phyloP scores from a whole-genome alignment of 1,284 basidiomycete genomes.

The Irpex rosettiformis region DNA sequence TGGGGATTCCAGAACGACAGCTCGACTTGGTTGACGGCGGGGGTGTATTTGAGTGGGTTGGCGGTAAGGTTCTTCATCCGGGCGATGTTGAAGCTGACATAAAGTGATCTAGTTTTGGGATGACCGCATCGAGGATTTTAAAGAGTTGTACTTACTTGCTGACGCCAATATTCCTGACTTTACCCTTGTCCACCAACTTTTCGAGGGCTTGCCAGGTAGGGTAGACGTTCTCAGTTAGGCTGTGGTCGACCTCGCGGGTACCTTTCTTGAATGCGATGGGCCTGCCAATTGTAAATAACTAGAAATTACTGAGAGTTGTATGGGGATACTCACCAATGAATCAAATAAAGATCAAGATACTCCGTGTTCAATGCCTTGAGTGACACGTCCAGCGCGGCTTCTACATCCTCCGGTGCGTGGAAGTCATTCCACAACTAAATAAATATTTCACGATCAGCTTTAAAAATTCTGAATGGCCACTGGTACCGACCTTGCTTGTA shows the following conservation, averaged over 20 bases:
- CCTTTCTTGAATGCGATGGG: constrained; percentile 67
- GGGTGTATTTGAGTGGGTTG: constrained; percentile 69
- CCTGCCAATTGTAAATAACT: constrained; percentile 38
- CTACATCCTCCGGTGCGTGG: constrained; percentile 65
- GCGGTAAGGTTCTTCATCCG: constrained; percentile 63
- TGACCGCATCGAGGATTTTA: background rate
- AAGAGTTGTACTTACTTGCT: constrained; percentile 55
- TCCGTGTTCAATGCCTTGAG: constrained; percentile 65
- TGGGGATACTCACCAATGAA: constrained; percentile 65
- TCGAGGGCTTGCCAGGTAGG: constrained; percentile 87
- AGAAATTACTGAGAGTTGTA: background rate
- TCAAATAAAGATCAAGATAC: constrained; percentile 78
- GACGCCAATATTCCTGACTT: constrained; percentile 81
- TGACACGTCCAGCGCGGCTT: constrained; percentile 65
- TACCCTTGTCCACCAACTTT: constrained; percentile 72
- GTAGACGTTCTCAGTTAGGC: constrained; percentile 70
- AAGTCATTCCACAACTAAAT: constrained; percentile 65
- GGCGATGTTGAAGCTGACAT: constrained; percentile 53
- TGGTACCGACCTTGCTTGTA: constrained; percentile 48
- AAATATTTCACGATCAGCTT: too few species aligned
- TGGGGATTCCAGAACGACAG: constrained; percentile 83
- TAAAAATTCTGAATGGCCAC: too few species aligned
- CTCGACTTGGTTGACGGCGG: constrained; percentile 84
- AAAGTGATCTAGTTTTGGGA: background rate
- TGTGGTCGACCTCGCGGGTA: constrained; percentile 49